Conservation (phyloP, 2,329 filamentous ascomycete species). For the Tolypocladium nubicola region DNA sequence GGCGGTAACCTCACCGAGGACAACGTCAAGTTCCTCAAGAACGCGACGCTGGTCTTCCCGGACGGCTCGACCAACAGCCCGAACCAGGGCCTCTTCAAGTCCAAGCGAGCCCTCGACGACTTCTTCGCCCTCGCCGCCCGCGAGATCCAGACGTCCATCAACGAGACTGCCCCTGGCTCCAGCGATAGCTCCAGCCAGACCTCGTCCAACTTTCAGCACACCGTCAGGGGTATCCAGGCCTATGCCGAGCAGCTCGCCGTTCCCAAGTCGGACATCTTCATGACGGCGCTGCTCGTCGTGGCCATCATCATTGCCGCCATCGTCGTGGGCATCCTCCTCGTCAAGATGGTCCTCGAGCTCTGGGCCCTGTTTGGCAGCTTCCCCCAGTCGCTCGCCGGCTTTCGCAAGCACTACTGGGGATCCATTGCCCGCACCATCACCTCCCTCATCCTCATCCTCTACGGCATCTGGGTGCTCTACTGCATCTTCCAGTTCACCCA, state of each 20-base stretch:
- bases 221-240: constrained; percentile 67
- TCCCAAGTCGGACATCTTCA: constrained; percentile 84
- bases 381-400: constrained; percentile 66
- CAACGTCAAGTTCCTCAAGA: constrained; percentile 64
- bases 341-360: constrained; percentile 83
- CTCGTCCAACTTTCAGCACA: constrained; percentile 26
- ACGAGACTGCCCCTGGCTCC: constrained; percentile 20
- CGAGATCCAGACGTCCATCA: constrained; percentile 35
- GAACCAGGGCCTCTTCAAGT: constrained; percentile 27
- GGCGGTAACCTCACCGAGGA: constrained; percentile 80
- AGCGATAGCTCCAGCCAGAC: constrained; percentile 11
- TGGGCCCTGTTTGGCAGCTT: constrained; percentile 89
- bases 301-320: constrained; percentile 79
- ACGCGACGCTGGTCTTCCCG: constrained; percentile 63
- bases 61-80: constrained; percentile 42
- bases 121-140: constrained; percentile 43
- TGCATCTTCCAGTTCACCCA: constrained; percentile 92
- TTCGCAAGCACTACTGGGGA: constrained; percentile 95
- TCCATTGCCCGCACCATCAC: constrained; percentile 83
- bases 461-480: constrained; percentile 91
- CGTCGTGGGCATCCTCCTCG: constrained; percentile 73
- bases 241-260: constrained; percentile 79
- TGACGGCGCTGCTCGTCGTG: constrained; percentile 85
- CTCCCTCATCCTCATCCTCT: constrained; percentile 80
- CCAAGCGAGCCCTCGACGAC: constrained; percentile 43